Conservation (phyloP, 495 filamentous ascomycete species). For the Neurospora sp. region DNA sequence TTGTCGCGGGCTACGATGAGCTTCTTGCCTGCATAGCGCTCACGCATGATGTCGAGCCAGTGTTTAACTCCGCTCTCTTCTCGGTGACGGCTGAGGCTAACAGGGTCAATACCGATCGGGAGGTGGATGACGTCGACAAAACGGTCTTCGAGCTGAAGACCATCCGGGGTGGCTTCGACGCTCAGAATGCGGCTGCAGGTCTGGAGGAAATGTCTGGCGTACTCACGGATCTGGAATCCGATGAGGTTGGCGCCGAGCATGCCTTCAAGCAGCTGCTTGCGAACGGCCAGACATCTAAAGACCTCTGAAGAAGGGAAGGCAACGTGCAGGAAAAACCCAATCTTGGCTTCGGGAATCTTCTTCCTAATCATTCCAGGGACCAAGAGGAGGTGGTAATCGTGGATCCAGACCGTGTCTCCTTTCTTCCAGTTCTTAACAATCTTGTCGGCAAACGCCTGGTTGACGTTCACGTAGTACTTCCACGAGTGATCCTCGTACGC, state of each 20-base stretch:
- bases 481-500: slow-evolving; percentile 93
- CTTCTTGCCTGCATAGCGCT: slow-evolving; percentile 73
- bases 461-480: slow-evolving; percentile 84
- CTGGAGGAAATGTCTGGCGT: slow-evolving; percentile 85
- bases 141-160: slow-evolving; percentile 81
- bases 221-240: slow-evolving; percentile 87
- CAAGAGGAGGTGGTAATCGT: slow-evolving; percentile 89
- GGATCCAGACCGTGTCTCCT: slow-evolving; percentile 84
- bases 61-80: slow-evolving; percentile 57
- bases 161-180: slow-evolving; percentile 78
- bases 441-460: slow-evolving; percentile 81
- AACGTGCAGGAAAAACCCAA: slow-evolving; percentile 90
- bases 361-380: slow-evolving; percentile 86
- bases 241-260: slow-evolving; percentile 86
- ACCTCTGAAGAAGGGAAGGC: slow-evolving; percentile 94
- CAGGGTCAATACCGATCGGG: slow-evolving; percentile 77
- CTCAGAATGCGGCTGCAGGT: slow-evolving; percentile 82
- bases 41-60: slow-evolving; percentile 69
- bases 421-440: slow-evolving; percentile 86
- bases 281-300: slow-evolving; percentile 77
- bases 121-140: slow-evolving; percentile 75
- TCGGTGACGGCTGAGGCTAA: slow-evolving; percentile 61
- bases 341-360: slow-evolving; percentile 77
- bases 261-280: slow-evolving; percentile 76
- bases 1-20: slow-evolving; percentile 89